Evolutionary conservation across 2,329 filamentous ascomycete species (phyloP), one percentile per base, ranked within the genome.

Genomic region (Clarireedia sp.): DNA sequence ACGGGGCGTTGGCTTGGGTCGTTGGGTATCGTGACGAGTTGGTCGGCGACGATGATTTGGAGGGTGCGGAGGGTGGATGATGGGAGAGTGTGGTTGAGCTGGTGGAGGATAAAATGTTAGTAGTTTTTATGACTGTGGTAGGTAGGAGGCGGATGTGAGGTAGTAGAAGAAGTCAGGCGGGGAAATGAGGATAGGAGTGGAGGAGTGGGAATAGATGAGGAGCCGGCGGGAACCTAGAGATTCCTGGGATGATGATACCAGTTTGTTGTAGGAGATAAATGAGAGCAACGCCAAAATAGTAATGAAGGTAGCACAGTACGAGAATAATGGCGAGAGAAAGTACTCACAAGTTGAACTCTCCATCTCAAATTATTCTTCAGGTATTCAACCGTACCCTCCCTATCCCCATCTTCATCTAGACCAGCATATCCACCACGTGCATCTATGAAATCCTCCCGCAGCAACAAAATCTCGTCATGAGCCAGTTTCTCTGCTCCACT

Each of bases 301-400:
- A 45, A 3, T 29, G 24, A 24, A 41, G 48, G 10, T 33, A 33
- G 10, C 12, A 10, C 9, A 33, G 29, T 33, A 12, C 29, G 10
- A 33, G 3, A 33, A 33, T 5, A 33, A 33, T 10, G 10, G n/a
- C 26, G 46, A 19, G 46, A 19, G 14, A 16, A 21, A 53, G 12
- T 3, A 57, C 60, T 56, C 48, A 67, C 66, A 58, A 60, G 62
- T 21, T 66, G 63, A 16, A 66, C 62, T 36, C 59, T 57, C 64
- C 65, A 67, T 12, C 61, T 47, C 38, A 68, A 48, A 45, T 61
- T 59, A 17, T 52, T 36, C 48, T 57, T 61, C 50, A 68, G 49
- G 21, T 54, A 66, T 19, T 55, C 26, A 23, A 43, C 55, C 14
- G 62, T 60, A 9, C 38, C 56, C 3, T 45, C 16, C 4, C 58